A percentile compares a stretch with the other conserved stretches of the same genome.
phyloP scores from a whole-genome alignment of 768 basidiomycete genomes.

The Kwoniella bestiolae region DNA sequence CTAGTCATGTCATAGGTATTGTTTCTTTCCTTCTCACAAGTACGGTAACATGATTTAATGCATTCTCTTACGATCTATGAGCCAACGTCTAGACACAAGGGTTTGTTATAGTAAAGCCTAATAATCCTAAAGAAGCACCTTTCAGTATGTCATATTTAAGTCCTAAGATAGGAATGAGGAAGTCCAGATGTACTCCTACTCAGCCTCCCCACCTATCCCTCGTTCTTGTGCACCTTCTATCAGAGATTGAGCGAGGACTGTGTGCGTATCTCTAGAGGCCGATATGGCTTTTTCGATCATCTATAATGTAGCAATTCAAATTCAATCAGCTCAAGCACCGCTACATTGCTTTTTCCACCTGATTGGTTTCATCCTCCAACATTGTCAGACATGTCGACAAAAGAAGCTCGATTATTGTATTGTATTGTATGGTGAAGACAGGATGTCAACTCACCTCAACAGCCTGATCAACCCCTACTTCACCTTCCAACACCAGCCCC shows the following conservation, averaged over 20 bases:
- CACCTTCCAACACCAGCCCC: conserved; percentile 83
- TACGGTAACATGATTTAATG: conserved; percentile 1
- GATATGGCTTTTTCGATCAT: conserved; percentile 38
- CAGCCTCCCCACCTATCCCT: conserved; percentile 6
- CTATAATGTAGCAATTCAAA: conserved; percentile 6
- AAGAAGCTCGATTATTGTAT: too few species aligned
- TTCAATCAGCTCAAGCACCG: too few species aligned
- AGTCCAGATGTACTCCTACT: too few species aligned
- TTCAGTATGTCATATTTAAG: too few species aligned
- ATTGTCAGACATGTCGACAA: too few species aligned
- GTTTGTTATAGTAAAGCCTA: background rate
- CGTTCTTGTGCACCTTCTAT: conserved; percentile 27
- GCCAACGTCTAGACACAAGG: background rate
- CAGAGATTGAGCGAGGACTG: conserved; percentile 35
- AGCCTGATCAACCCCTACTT: conserved; percentile 64
- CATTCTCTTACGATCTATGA: background rate
- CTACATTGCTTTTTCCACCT: too few species aligned
- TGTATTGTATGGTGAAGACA: background rate
- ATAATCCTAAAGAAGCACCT: too few species aligned
- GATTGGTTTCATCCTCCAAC: too few species aligned
- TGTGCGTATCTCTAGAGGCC: conserved; percentile 33
- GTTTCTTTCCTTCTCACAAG: background rate
- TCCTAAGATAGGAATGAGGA: too few species aligned
- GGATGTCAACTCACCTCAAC: conserved; percentile 63
- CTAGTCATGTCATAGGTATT: background rate